These are phyloP conservation scores for Cenococcum geophilum DNA, from an alignment of 495 filamentous ascomycete genomes.

Conservation along the genomic window DNA sequence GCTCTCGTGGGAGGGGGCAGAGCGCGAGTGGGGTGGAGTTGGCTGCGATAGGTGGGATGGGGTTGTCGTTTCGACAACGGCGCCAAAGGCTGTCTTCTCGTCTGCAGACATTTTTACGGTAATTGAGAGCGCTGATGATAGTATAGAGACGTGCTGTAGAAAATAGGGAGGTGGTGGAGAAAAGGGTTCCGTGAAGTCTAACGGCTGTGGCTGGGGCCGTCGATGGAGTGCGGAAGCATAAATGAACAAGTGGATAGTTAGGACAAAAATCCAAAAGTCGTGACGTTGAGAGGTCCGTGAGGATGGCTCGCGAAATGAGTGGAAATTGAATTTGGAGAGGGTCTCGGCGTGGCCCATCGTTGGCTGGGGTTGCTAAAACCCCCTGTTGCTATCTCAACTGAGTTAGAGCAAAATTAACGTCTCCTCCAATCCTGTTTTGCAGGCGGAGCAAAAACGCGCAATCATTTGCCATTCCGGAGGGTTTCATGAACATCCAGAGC, in stretches of 20 bases:
- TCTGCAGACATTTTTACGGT: constrained; percentile 20
- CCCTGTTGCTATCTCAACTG: too few relatives aligned
- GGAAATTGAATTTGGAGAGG: background rate
- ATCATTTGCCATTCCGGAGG: too few relatives aligned
- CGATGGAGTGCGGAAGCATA: background rate
- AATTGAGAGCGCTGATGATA: background rate
- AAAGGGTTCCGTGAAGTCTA: background rate
- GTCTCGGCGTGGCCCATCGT: too few relatives aligned
- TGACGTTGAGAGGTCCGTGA: background rate
- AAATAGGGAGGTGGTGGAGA: background rate
- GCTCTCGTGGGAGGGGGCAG: constrained; percentile 19
- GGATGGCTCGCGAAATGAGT: background rate
- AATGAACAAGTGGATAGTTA: background rate
- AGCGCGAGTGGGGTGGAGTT: constrained; percentile 12
- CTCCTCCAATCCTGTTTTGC: too few relatives aligned
- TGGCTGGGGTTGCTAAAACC: too few relatives aligned
- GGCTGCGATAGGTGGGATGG: constrained; percentile 3
- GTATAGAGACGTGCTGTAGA: background rate
- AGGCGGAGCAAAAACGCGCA: too few relatives aligned
- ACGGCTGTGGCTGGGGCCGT: background rate
- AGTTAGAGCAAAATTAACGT: too few relatives aligned
- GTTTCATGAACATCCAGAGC: too few relatives aligned
- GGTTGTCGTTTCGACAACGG: constrained; percentile 9
- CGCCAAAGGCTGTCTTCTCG: constrained; percentile 28
- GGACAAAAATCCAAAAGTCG: background rate